Evolutionary conservation across 768 basidiomycete genomes (phyloP).

Genomic region (Lepiota brunneoincarnata): DNA sequence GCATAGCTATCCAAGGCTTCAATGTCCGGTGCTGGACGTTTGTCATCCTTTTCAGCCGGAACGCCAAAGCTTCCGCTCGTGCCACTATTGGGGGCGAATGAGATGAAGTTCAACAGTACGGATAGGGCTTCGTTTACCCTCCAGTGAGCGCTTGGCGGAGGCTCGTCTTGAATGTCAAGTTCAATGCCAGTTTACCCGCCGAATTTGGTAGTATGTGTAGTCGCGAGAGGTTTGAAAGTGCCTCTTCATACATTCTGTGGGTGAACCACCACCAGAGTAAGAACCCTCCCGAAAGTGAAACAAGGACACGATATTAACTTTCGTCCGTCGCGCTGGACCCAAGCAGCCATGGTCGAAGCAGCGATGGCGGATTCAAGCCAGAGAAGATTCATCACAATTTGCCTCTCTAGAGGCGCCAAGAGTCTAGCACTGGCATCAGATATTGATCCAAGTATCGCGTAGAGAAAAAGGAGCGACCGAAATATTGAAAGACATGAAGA

Average conservation of each 20-base stretch:
- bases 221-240: constrained; percentile 58
- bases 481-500: constrained; percentile 91
- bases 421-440: constrained; percentile 46
- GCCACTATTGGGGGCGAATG: constrained; percentile 43
- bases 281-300: background rate
- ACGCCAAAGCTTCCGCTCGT: constrained; percentile 82
- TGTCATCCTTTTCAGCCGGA: constrained; percentile 64
- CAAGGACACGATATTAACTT: constrained; percentile 41
- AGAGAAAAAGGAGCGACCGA: constrained; percentile 48
- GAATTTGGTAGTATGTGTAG: constrained; percentile 70
- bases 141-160: constrained; percentile 85
- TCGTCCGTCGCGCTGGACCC: constrained; percentile 74
- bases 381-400: constrained; percentile 82
- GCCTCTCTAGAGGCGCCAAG: constrained; percentile 74
- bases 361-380: constrained; percentile 83
- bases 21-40: constrained; percentile 48
- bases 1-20: constrained; percentile 78
- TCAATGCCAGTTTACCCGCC: constrained; percentile 62
- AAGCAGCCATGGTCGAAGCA: constrained; percentile 64
- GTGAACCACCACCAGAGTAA: constrained; percentile 14
- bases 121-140: constrained; percentile 49
- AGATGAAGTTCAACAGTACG: background rate
- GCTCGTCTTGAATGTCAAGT: constrained; percentile 72
- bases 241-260: constrained; percentile 67
- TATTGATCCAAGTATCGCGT: constrained; percentile 10